phyloP scores from a whole-genome alignment of 2,329 filamentous ascomycete species.

The Epichloe bromicola region DNA sequence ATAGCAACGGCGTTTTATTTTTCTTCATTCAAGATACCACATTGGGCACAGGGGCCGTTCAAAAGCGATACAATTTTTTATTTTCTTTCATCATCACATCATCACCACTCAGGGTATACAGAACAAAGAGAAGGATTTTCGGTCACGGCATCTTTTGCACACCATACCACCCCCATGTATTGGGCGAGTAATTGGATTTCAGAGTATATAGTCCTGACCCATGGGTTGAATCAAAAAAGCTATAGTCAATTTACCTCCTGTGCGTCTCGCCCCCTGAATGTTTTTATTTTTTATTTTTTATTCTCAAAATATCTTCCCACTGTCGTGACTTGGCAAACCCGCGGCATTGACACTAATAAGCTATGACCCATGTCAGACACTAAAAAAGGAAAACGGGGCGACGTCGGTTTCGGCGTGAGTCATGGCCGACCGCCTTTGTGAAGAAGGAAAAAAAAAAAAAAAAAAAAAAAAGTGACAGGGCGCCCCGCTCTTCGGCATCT shows the following conservation, averaged over 20 bases:
- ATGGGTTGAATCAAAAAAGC: slow-evolving; percentile 3
- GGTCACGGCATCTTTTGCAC: background rate
- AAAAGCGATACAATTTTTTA: slow-evolving; percentile 7
- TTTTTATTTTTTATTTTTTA: background rate
- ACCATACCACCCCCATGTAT: background rate
- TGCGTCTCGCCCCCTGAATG: background rate
- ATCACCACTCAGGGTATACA: slow-evolving; percentile 8
- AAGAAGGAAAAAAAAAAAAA: background rate
- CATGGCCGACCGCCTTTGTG: background rate
- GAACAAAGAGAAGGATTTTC: slow-evolving; percentile 4
- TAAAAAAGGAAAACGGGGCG: slow-evolving; percentile 1
- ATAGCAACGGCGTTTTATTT: slow-evolving; percentile 15
- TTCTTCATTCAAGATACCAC: slow-evolving; percentile 14
- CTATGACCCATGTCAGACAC: too few relatives aligned
- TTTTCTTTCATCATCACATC: slow-evolving; percentile 1
- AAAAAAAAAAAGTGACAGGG: slow-evolving; percentile 4
- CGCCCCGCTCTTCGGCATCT: slow-evolving; percentile 9
- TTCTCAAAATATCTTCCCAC: background rate
- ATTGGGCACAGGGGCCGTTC: slow-evolving; percentile 11
- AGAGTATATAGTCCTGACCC: background rate
- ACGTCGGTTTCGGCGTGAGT: slow-evolving; percentile 1
- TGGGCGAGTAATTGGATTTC: background rate
- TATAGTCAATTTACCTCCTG: background rate
- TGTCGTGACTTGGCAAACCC: background rate
- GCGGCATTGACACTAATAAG: background rate